These are phyloP conservation scores for Lomentospora prolificans DNA, from an alignment of 2,329 filamentous ascomycete genomes.

Conservation along the genomic window DNA sequence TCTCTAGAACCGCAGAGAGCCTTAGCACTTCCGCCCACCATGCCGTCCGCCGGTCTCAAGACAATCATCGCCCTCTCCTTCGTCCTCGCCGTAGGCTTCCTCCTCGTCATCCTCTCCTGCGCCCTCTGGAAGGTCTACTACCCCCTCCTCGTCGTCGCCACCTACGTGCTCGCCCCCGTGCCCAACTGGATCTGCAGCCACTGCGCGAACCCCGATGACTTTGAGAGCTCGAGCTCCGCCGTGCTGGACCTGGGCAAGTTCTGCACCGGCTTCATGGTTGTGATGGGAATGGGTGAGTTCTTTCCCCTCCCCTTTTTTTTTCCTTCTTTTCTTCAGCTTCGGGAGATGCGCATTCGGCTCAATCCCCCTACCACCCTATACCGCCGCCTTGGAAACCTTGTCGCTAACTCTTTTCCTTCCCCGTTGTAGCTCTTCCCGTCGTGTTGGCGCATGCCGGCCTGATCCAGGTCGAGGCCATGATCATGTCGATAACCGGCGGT, in stretches of 20 bases:
- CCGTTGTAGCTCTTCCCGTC: conserved; percentile 62
- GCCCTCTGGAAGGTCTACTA: conserved; percentile 93
- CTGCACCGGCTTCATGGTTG: conserved; percentile 86
- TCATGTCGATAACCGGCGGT: conserved; percentile 90
- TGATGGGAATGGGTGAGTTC: conserved; percentile 89
- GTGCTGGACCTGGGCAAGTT: conserved; percentile 91
- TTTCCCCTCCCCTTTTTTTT: conserved; percentile 5
- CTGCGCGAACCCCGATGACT: conserved; percentile 89
- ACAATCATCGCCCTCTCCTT: conserved; percentile 99
- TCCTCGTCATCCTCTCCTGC: conserved; percentile 96
- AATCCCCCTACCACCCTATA: no score
- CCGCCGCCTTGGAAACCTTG: no score
- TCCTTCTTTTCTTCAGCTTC: conserved; percentile 2
- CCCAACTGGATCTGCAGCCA: conserved; percentile 94
- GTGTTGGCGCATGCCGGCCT: conserved; percentile 79
- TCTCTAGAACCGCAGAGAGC: neutral
- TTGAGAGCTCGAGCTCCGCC: conserved; percentile 72
- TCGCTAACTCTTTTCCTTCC: conserved; percentile 2
- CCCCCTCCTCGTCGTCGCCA: conserved; percentile 88
- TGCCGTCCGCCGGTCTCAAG: conserved; percentile 82
- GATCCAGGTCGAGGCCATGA: conserved; percentile 76
- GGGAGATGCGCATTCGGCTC: no score
- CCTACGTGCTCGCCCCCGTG: conserved; percentile 85
- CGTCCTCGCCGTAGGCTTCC: conserved; percentile 96
- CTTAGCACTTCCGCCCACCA: conserved; percentile 25